phyloP scores from a whole-genome alignment of 495 filamentous ascomycete species.

The Penicillium goetzii region DNA sequence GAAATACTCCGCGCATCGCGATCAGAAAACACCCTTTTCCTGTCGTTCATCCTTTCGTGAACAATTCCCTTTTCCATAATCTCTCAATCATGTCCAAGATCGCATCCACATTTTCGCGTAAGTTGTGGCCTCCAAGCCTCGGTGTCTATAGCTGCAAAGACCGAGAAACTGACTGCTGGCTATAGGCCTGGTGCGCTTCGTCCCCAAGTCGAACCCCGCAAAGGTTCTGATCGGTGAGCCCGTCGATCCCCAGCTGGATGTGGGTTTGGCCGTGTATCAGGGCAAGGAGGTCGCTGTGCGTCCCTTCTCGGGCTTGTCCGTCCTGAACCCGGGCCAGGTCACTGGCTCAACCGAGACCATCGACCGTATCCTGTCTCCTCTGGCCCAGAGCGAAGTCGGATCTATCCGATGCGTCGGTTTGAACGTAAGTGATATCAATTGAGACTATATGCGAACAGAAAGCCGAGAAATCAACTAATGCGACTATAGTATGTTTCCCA shows the following conservation, averaged over 20 bases:
- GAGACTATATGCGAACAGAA: neutral
- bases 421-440: constrained; percentile 52
- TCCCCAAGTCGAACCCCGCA: constrained; percentile 53
- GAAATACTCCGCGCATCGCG: constrained; percentile 28
- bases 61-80: neutral
- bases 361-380: constrained; percentile 57
- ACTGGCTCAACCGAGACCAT: constrained; percentile 55
- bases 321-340: constrained; percentile 53
- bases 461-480: neutral
- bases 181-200: constrained; percentile 62
- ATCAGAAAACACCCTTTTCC: constrained; percentile 12
- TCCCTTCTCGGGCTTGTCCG: constrained; percentile 58
- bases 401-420: constrained; percentile 74
- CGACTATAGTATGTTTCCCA: constrained; percentile 66
- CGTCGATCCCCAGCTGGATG: constrained; percentile 53
- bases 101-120: constrained; percentile 51
- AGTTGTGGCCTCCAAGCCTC: constrained; percentile 1
- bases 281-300: constrained; percentile 58
- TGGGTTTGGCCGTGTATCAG: constrained; percentile 57
- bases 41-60: neutral
- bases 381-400: constrained; percentile 49
- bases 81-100: constrained; percentile 42
- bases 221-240: constrained; percentile 62
- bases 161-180: neutral
- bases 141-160: neutral